phyloP scores from a whole-genome alignment of 257 asterid genomes.

The Fraxinus pennsylvanica region DNA sequence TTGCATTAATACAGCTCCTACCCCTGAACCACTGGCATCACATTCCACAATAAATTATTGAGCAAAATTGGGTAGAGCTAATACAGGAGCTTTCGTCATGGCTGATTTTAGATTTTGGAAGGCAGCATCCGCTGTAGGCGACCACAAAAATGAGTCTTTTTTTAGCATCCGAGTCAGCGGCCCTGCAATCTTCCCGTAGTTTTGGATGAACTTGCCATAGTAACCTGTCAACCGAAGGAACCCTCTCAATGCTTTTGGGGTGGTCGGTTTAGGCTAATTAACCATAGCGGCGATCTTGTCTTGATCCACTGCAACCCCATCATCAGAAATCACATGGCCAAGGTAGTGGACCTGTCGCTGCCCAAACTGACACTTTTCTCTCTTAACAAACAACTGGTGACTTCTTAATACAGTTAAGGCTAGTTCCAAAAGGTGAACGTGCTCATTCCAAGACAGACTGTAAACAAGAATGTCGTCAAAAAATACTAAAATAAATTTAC shows the following conservation, averaged over 20 bases:
- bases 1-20: not conserved
- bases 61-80: not conserved
- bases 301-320: not conserved
- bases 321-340: too few species aligned
- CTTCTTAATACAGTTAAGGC: too few species aligned
- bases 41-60: not conserved
- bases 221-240: not conserved
- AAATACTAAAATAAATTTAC: too few species aligned
- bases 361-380: too few species aligned
- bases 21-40: not conserved
- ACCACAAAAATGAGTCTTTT: not conserved
- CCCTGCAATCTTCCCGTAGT: not conserved
- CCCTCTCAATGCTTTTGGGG: slow-evolving; percentile 6
- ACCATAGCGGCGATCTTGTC: not conserved
- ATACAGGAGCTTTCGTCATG: not conserved
- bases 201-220: not conserved
- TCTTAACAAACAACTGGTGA: too few species aligned
- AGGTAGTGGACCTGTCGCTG: too few species aligned
- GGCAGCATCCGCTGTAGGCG: not conserved
- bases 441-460: too few species aligned
- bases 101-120: not conserved
- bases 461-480: too few species aligned
- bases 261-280: not conserved
- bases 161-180: not conserved
- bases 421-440: too few species aligned